Conservation (phyloP, 768 basidiomycete genomes). For the Xerocomellus amylosporus region DNA sequence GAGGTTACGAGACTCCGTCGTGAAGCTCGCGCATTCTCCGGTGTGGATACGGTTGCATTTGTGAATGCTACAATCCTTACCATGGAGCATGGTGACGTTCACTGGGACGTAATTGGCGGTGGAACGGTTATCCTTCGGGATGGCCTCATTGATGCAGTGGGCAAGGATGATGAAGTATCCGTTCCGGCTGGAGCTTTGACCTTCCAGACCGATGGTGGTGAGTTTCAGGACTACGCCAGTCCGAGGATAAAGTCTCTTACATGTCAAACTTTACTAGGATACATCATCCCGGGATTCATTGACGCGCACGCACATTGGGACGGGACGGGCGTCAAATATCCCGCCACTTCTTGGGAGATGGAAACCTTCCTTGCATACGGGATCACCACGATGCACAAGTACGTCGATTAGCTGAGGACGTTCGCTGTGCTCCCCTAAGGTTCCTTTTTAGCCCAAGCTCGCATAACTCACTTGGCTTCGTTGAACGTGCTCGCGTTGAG, state of each 20-base stretch:
- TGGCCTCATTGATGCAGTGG: constrained; percentile 57
- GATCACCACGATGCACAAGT: constrained; percentile 78
- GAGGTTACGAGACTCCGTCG: constrained; percentile 58
- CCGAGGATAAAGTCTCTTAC: neutral
- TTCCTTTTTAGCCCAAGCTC: constrained; percentile 53
- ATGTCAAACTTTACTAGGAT: constrained; percentile 39
- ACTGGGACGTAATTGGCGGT: constrained; percentile 48
- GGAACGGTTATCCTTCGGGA: constrained; percentile 53
- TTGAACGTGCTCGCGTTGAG: constrained; percentile 67
- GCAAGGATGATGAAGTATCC: constrained; percentile 32
- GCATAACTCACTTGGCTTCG: constrained; percentile 57
- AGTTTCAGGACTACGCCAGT: constrained; percentile 9
- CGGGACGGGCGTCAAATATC: constrained; percentile 50
- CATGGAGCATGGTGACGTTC: constrained; percentile 54
- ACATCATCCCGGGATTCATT: constrained; percentile 67
- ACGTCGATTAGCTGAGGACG: constrained; percentile 12
- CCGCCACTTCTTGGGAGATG: constrained; percentile 71
- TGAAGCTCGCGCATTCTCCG: constrained; percentile 38
- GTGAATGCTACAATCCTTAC: constrained; percentile 69
- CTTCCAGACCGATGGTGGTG: constrained; percentile 63
- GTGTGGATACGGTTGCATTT: constrained; percentile 50
- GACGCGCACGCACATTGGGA: constrained; percentile 77
- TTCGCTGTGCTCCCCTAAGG: neutral
- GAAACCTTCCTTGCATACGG: constrained; percentile 75
- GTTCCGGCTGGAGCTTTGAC: constrained; percentile 41